Evolutionary conservation across 352 stramenopile species (phyloP), one percentile per base, ranked within the genome.

Genomic region (Phytophthora ramorum): DNA sequence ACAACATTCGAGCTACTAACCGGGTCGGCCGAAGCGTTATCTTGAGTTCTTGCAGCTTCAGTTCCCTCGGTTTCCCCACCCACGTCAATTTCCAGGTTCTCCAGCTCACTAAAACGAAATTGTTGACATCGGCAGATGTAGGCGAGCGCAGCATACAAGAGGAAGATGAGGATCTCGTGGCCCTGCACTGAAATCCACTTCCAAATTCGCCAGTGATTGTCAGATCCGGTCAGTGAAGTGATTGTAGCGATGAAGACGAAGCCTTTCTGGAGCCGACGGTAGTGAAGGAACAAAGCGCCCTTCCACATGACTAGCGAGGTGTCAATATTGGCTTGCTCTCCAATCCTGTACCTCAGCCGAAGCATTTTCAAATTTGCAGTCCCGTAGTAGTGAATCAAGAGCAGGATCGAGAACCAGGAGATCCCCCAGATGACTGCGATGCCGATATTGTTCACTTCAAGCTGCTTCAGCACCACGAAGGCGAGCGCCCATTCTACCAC

Each of bases 291-390:
- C 53, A 88, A 78, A 22, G 64, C 81, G 35, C 76, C 85, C 52
- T 86, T 82, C 32, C 80, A 77, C 64, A 82, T 87, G 19, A 78
- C 86, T 17, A 71, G 58, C 12, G 66, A 67, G 5, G 74, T 64
- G 28, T 91, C 80, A 28, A 86, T 63, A n/a, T 58, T 66, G 30
- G 87, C 60, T 37, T 81, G 75, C 10, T 76, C 72, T 40, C 85
- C 74, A 60, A 89, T 78, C 4, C 63, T 72, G 43, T 87, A 75
- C 43, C 85, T 78, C 50, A 80, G 75, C 30, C 75, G 76, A 46
- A 90, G 73, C 78, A 88, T 84, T 57, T 86, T 87, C 43, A 89
- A 63, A 38, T 90, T 89, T 52, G 74, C 79, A 0, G 75, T 72
- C 26, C 77, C 75, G 61, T 83, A 83, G 67, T 86, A 89, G 75